These are phyloP conservation scores for Blepharisma undulans DNA, from an alignment of 169 alveolate genomes.

Conservation along the genomic window DNA sequence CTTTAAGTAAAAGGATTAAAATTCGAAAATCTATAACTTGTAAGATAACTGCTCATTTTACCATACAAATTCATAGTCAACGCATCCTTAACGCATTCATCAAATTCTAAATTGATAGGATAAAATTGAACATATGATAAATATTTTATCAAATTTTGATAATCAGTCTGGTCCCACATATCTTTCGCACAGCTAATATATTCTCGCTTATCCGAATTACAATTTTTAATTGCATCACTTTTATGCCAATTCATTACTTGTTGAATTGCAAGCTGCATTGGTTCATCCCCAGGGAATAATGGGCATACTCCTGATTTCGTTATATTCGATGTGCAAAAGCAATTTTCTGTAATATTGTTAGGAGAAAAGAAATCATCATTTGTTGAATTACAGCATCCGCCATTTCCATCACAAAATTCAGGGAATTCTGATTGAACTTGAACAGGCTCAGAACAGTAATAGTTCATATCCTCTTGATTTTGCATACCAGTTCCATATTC, in stretches of 20 bases:
- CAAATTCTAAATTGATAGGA: neutral
- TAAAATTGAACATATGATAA: neutral
- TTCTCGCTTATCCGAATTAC: neutral
- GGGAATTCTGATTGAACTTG: neutral
- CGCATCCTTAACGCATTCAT: neutral
- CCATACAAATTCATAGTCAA: neutral
- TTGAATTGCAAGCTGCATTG: neutral
- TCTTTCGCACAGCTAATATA: neutral
- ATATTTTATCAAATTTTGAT: neutral
- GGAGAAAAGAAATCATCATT: neutral
- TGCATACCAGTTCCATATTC: neutral
- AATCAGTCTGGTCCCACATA: neutral
- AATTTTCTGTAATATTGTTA: neutral
- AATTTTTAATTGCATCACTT: neutral
- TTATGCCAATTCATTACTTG: neutral
- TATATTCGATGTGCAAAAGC: neutral
- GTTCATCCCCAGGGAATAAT: neutral
- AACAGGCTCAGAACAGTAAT: neutral
- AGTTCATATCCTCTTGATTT: neutral
- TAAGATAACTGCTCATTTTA: neutral
- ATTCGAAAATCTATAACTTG: neutral
- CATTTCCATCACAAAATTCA: neutral
- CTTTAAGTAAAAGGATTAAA: neutral
- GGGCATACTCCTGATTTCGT: neutral
- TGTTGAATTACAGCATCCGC: neutral